A percentile compares a stretch with the other conserved stretches of the same genome.
phyloP scores from a whole-genome alignment of 768 basidiomycete genomes.

The Pisolithus sp. region DNA sequence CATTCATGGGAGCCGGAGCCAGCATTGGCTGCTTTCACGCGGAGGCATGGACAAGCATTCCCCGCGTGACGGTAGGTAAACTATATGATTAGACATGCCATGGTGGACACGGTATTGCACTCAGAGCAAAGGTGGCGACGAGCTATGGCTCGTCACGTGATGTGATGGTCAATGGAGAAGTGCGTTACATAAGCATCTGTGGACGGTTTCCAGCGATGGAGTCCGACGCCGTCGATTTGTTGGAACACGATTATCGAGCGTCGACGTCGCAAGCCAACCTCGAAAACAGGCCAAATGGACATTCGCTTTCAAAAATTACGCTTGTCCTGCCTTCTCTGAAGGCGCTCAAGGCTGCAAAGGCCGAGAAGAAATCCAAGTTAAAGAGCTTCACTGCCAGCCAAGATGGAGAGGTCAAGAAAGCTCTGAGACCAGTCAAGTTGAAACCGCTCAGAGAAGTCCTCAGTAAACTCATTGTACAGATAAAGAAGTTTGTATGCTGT shows the following conservation, averaged over 20 bases:
- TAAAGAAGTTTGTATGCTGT: slow-evolving; percentile 46
- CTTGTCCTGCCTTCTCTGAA: slow-evolving; percentile 66
- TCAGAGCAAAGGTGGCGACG: too few species aligned
- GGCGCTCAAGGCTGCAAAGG: slow-evolving; percentile 51
- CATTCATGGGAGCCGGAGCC: not conserved
- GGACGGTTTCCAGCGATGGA: slow-evolving; percentile 15
- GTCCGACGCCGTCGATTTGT: slow-evolving; percentile 24
- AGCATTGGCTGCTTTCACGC: not conserved
- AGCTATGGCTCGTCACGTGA: not conserved
- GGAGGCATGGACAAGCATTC: slow-evolving; percentile 49
- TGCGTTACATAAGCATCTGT: slow-evolving; percentile 9
- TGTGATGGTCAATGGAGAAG: not conserved
- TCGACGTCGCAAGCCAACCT: slow-evolving; percentile 22
- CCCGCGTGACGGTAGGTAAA: too few species aligned
- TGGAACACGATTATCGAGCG: slow-evolving; percentile 25
- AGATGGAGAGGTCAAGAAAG: slow-evolving; percentile 28
- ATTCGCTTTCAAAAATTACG: slow-evolving; percentile 45
- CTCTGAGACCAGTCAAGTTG: slow-evolving; percentile 57
- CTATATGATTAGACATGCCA: too few species aligned
- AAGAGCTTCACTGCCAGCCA: slow-evolving; percentile 20
- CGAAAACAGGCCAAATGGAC: slow-evolving; percentile 9
- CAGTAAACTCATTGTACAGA: slow-evolving; percentile 55
- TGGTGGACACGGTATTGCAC: too few species aligned
- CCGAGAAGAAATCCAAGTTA: slow-evolving; percentile 40
- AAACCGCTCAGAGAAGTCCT: slow-evolving; percentile 77